Evolutionary conservation across 331 rosid genomes (phyloP), one percentile per base, ranked within the genome.

Genomic region (Erythrophleum ivorense): DNA sequence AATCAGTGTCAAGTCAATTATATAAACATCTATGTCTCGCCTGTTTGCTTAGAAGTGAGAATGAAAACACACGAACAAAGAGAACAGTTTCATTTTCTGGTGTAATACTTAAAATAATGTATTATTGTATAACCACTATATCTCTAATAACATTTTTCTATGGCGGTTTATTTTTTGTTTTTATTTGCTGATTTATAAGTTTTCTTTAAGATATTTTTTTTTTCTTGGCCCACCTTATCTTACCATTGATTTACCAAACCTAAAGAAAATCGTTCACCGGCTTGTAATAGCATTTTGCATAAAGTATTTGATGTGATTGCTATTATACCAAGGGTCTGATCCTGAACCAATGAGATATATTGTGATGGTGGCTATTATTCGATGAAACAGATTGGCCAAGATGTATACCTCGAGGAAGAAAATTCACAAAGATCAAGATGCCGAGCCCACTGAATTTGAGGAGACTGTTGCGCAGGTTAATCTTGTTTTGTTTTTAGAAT

Each of bases 341-440:
- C 52, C 16, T 31, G 59, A 76, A 60, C 29, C 0, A 45, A 46
- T 45, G 33, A 49, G 14, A 16, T 52, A 16, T 7, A 50, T 78
- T 54, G 33, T 54, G 69, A 53, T 68, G 46, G 66, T 65, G 38
- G 10, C 40, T 52, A 3, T 34, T 14, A 5, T 34, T 12, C 3
- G 33, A 55, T 57, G 71, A 4, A 55, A 46, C 81, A 87, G 92
- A 71, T 80, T 58, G 72, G 48, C 46, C 36, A 91, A 84, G 46
- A 91, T 91, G 95, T 91, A 43, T 78, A 84, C 94, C 18, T 73
- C 94, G 19, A 78, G 74, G 88, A 91, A 87, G 89, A 91, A 91
- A 87, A 88, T 91, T 73, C 88, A 78, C 75, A 91, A 91, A 77
- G 94, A 91, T 19, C 85, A 85, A 73, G 88, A 78, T 82, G 91